Evolutionary conservation across 495 filamentous ascomycete species (phyloP).

Genomic region (Corynascus novoguineensis): DNA sequence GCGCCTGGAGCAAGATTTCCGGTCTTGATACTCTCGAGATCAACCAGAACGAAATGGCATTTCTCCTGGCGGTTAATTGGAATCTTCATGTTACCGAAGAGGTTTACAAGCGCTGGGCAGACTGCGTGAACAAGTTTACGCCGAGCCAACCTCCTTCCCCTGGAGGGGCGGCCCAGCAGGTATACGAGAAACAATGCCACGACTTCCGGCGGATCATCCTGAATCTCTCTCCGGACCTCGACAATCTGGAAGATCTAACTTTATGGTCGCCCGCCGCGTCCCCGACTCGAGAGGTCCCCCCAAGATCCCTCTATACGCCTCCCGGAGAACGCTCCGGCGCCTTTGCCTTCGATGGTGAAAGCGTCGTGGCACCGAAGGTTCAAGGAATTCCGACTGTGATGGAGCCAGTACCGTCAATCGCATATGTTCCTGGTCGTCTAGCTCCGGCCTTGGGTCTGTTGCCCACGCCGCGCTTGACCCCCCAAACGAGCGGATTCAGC

Average conservation of each 20-base stretch:
- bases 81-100: conserved; percentile 86
- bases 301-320: conserved; percentile 32
- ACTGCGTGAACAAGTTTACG: conserved; percentile 81
- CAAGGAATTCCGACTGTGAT: conserved; percentile 50
- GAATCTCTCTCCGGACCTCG: conserved; percentile 69
- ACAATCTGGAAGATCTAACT: conserved; percentile 51
- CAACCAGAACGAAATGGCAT: conserved; percentile 93
- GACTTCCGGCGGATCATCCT: conserved; percentile 75
- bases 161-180: conserved; percentile 38
- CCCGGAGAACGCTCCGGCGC: conserved; percentile 25
- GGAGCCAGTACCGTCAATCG: conserved; percentile 55
- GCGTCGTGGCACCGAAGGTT: conserved; percentile 40
- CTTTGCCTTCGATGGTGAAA: conserved; percentile 37
- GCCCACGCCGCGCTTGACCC: conserved; percentile 75
- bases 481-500: conserved; percentile 63
- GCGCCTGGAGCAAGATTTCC: conserved; percentile 98
- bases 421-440: conserved; percentile 46
- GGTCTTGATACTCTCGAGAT: conserved; percentile 86
- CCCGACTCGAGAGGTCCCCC: conserved; percentile 29
- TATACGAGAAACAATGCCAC: conserved; percentile 42
- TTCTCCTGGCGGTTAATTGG: conserved; percentile 86
- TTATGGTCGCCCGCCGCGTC: conserved; percentile 26
- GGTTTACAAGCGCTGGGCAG: conserved; percentile 86
- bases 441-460: conserved; percentile 57
- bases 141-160: conserved; percentile 60